Conservation (phyloP, 306 rosid genomes). For the Rosa lucieae region DNA sequence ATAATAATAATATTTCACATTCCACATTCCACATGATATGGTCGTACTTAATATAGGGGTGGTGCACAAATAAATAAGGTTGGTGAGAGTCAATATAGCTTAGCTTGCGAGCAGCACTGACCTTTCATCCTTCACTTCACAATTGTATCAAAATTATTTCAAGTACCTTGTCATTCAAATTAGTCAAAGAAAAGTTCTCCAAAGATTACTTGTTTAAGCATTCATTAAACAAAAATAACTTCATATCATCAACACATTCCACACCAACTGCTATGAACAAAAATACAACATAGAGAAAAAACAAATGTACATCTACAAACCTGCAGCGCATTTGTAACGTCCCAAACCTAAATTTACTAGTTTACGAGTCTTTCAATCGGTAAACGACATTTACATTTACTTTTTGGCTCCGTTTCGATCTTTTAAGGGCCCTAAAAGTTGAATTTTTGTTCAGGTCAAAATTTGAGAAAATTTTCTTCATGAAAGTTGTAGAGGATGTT, state of each 20-base stretch:
- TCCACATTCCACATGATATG: no score
- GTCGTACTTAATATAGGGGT: no score
- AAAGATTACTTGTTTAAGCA: background rate
- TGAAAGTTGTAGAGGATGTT: no score
- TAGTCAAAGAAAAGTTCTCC: slow-evolving; percentile 15
- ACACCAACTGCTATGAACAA: background rate
- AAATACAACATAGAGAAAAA: background rate
- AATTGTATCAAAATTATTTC: slow-evolving; percentile 21
- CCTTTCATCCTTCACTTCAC: slow-evolving; percentile 21
- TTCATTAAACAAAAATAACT: background rate
- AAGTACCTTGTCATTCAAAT: slow-evolving; percentile 40
- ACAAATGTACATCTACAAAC: slow-evolving; percentile 28
- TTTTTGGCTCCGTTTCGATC: no score
- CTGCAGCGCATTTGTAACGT: slow-evolving; percentile 10
- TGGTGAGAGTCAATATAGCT: no score
- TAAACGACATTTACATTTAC: no score
- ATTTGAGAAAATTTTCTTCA: no score
- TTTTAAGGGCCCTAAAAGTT: no score
- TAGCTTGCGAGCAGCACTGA: background rate
- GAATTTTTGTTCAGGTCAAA: no score
- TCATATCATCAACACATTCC: background rate
- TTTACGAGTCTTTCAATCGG: no score
- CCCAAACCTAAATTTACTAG: no score
- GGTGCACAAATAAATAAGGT: no score
- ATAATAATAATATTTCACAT: background rate